Evolutionary conservation across 208 protist genomes (phyloP).

Genomic region (Borovskyia barvae): DNA sequence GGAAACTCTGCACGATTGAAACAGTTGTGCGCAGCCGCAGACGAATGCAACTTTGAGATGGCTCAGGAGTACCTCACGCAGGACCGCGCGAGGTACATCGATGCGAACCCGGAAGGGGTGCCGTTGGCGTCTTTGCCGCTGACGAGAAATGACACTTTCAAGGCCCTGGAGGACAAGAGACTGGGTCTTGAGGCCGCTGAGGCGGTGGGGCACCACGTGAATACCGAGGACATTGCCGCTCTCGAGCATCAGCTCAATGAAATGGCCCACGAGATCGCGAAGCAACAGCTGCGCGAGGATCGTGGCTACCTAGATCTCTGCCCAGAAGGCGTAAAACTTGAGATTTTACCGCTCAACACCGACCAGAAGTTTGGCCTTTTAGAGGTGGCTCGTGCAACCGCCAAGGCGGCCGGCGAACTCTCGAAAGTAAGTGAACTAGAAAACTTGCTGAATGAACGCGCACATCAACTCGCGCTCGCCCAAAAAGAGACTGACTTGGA

Average conservation of each 20-base stretch:
- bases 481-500: constrained; percentile 58
- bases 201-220: constrained; percentile 19
- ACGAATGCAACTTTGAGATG: constrained; percentile 45
- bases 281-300: constrained; percentile 49
- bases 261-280: constrained; percentile 49
- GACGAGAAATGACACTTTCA: constrained; percentile 55
- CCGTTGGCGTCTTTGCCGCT: constrained; percentile 48
- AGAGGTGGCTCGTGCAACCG: constrained; percentile 53
- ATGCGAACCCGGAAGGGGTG: constrained; percentile 50
- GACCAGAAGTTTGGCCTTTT: constrained; percentile 53
- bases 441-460: constrained; percentile 64
- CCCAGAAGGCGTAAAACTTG: constrained; percentile 59
- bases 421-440: constrained; percentile 48
- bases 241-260: constrained; percentile 59
- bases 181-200: constrained; percentile 28
- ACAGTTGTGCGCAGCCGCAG: constrained; percentile 38
- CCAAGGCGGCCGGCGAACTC: constrained; percentile 53
- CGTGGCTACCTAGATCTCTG: constrained; percentile 58
- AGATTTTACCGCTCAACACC: constrained; percentile 59
- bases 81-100: constrained; percentile 67
- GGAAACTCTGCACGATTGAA: constrained; percentile 52
- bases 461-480: constrained; percentile 50
- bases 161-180: constrained; percentile 46
- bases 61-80: constrained; percentile 48
- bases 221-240: constrained; percentile 28